phyloP scores from a whole-genome alignment of 2,329 filamentous ascomycete genomes.

The Xylaria hypoxylon region DNA sequence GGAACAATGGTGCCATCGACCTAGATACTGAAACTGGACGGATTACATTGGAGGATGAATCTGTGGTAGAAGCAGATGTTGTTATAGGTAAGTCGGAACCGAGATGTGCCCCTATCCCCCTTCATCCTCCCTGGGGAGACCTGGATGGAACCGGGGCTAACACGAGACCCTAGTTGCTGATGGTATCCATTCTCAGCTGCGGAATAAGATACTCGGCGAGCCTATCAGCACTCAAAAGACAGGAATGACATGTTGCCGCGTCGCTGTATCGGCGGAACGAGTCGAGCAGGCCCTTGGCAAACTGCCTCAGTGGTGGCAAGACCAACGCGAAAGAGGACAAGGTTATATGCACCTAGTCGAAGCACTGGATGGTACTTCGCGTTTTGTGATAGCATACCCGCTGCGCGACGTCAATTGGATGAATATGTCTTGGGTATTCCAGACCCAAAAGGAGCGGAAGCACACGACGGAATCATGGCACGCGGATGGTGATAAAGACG shows the following conservation, averaged over 20 bases:
- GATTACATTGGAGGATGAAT: constrained; percentile 42
- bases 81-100: constrained; percentile 37
- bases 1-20: constrained; percentile 39
- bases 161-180: constrained; percentile 38
- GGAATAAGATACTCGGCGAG: constrained; percentile 38
- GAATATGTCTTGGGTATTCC: constrained; percentile 44
- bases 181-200: constrained; percentile 45
- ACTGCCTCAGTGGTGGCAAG: constrained; percentile 43
- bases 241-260: constrained; percentile 43
- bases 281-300: constrained; percentile 39
- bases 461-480: constrained; percentile 41
- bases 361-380: constrained; percentile 39
- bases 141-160: neutral
- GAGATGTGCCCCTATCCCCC: neutral
- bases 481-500: constrained; percentile 41
- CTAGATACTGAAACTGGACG: constrained; percentile 41
- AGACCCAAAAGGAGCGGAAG: constrained; percentile 37
- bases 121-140: too few species aligned
- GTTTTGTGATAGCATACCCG: constrained; percentile 41
- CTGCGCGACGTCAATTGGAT: constrained; percentile 39
- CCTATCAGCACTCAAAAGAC: constrained; percentile 39
- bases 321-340: constrained; percentile 27
- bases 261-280: constrained; percentile 39
- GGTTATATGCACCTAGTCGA: constrained; percentile 37
- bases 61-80: constrained; percentile 40